A percentile compares a stretch with the other conserved stretches of the same genome.
These are phyloP conservation scores for Cucurbita argyrosperma DNA, from an alignment of 306 rosid genomes.

Conservation along the genomic window DNA sequence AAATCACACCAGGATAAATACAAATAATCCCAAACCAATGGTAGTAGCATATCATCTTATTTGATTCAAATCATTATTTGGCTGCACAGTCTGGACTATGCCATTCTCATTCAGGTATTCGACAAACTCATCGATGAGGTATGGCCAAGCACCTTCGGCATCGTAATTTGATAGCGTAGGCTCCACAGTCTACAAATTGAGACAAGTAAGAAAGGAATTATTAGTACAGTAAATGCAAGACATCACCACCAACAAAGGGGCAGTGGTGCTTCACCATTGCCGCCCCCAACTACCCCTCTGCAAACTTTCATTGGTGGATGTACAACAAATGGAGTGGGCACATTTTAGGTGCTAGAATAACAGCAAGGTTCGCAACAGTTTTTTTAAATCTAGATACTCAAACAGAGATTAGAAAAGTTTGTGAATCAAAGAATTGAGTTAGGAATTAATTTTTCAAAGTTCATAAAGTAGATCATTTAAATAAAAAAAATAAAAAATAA, in stretches of 20 bases:
- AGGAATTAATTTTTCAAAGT: too few species aligned
- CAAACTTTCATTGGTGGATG: too few species aligned
- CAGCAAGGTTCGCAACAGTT: too few species aligned
- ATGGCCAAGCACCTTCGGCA: conserved; percentile 98
- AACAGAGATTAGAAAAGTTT: neutral
- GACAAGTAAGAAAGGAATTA: neutral
- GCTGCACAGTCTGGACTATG: conserved; percentile 28
- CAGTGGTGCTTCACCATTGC: too few species aligned
- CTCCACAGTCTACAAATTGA: conserved; percentile 48
- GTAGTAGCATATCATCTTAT: conserved; percentile 21
- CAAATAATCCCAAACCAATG: neutral
- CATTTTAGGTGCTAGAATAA: too few species aligned
- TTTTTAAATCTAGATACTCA: too few species aligned
- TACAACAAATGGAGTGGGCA: too few species aligned
- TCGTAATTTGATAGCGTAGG: conserved; percentile 64
- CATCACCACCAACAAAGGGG: neutral
- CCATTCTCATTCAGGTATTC: conserved; percentile 81
- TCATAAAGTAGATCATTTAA: too few species aligned
- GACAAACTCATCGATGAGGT: conserved; percentile 88
- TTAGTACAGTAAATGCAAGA: neutral
- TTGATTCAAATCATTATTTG: conserved; percentile 20
- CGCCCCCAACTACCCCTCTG: too few species aligned
- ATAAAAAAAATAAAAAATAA: too few species aligned
- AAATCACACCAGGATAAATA: conserved; percentile 1
- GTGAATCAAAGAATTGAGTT: too few species aligned